A percentile compares a stretch with the other conserved stretches of the same genome.
Conservation (phyloP, 1,139 yeast genomes). For the Pichia sp. region DNA sequence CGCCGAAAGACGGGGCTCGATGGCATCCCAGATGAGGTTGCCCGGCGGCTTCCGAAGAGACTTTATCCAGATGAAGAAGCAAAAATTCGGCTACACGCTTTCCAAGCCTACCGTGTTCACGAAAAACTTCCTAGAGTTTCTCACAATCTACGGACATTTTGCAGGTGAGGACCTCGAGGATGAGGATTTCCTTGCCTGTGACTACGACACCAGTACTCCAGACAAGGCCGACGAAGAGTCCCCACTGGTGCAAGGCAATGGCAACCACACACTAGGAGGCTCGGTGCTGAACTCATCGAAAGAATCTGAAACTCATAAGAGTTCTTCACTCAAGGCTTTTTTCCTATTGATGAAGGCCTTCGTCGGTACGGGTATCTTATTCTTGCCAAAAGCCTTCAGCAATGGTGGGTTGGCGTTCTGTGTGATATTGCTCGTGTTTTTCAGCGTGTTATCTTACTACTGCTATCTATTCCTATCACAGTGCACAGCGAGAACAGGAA, state of each 20-base stretch:
- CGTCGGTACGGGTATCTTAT: constrained; percentile 73
- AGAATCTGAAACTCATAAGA: constrained; percentile 36
- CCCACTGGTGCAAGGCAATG: constrained; percentile 36
- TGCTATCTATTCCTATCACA: constrained; percentile 62
- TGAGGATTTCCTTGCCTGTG: constrained; percentile 57
- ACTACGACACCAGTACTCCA: constrained; percentile 35
- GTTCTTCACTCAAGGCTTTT: constrained; percentile 64
- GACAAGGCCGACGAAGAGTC: constrained; percentile 42
- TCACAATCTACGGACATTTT: constrained; percentile 74
- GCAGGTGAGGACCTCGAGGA: constrained; percentile 79
- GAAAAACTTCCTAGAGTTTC: constrained; percentile 65
- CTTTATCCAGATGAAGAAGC: constrained; percentile 40
- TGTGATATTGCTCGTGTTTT: constrained; percentile 45
- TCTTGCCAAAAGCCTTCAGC: constrained; percentile 66
- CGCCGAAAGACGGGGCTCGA: constrained; percentile 49
- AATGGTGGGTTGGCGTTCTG: constrained; percentile 71
- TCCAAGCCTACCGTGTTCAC: constrained; percentile 47
- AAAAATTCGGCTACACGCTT: constrained; percentile 32
- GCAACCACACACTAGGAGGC: background rate
- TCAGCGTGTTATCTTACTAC: constrained; percentile 65
- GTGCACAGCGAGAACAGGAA: constrained; percentile 52
- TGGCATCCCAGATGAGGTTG: constrained; percentile 64
- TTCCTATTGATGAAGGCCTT: constrained; percentile 65
- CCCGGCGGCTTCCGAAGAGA: constrained; percentile 82
- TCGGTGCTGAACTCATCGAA: background rate